These are phyloP conservation scores for Albugo candida DNA, from an alignment of 352 stramenopile species.

Conservation along the genomic window DNA sequence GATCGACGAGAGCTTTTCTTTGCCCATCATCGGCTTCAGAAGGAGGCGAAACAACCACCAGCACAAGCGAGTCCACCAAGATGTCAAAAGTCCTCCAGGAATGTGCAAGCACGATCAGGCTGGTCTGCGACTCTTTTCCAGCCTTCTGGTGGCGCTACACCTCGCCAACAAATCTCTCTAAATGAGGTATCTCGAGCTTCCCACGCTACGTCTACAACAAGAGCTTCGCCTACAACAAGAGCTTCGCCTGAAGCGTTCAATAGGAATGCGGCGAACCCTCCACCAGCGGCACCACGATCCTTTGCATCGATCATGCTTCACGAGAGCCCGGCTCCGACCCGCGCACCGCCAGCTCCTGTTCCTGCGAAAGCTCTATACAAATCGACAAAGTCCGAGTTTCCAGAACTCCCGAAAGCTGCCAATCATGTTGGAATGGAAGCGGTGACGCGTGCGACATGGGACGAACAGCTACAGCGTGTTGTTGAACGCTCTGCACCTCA, in stretches of 20 bases:
- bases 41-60: neutral
- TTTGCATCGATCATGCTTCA: too few species aligned
- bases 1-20: constrained; percentile 2
- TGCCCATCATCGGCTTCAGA: constrained; percentile 4
- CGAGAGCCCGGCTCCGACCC: constrained; percentile 5
- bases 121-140: neutral
- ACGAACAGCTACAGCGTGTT: constrained; percentile 54
- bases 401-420: constrained; percentile 33
- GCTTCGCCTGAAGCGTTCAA: too few species aligned
- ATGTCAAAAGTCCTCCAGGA: neutral
- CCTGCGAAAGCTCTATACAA: constrained; percentile 16
- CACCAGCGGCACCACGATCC: too few species aligned
- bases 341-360: neutral
- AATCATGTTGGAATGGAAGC: constrained; percentile 42
- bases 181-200: too few species aligned
- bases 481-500: constrained; percentile 16
- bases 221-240: too few species aligned
- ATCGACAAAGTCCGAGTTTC: constrained; percentile 53
- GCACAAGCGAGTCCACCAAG: neutral
- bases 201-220: too few species aligned
- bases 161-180: neutral
- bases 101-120: neutral
- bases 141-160: neutral
- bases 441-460: constrained; percentile 63
- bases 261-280: too few species aligned